Evolutionary conservation across 2,329 filamentous ascomycete genomes (phyloP).

Genomic region (Rasamsonia emersonii): DNA sequence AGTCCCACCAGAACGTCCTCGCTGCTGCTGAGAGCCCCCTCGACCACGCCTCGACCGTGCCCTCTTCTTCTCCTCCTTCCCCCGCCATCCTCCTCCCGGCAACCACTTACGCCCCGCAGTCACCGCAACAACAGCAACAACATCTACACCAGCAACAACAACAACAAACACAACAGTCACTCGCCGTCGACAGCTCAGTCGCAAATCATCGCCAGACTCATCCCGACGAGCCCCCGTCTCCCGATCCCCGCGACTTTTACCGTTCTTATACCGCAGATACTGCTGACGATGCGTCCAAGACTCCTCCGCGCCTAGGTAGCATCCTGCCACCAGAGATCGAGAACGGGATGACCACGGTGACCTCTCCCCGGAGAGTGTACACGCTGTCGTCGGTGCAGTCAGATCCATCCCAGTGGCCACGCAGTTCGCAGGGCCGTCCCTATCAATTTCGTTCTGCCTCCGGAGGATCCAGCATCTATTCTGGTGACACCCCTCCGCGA

Average conservation of each 20-base stretch:
- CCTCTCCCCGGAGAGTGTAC: conserved; percentile 13
- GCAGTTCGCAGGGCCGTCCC: conserved; percentile 10
- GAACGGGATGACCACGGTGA: conserved; percentile 15
- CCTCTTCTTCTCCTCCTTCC: conserved; percentile 17
- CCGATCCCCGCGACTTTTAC: conserved; percentile 46
- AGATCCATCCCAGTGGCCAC: conserved; percentile 16
- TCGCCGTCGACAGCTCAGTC: conserved; percentile 13
- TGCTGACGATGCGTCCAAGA: conserved; percentile 19
- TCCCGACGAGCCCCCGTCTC: conserved; percentile 18
- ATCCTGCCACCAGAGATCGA: conserved; percentile 13
- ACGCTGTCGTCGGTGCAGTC: conserved; percentile 17
- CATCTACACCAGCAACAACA: too few species aligned
- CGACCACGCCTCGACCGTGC: conserved; percentile 21
- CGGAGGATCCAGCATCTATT: conserved; percentile 17
- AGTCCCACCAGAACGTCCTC: conserved; percentile 16
- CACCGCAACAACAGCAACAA: conserved; percentile 1
- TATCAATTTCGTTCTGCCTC: conserved; percentile 25
- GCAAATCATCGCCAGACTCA: too few species aligned
- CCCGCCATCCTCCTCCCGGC: conserved; percentile 14
- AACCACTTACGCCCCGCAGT: conserved; percentile 19
- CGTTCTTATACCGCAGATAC: conserved; percentile 34
- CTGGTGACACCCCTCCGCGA: conserved; percentile 13
- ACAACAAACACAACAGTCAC: conserved; percentile 16
- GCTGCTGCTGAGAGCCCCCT: conserved; percentile 15
- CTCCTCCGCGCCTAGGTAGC: conserved; percentile 15